Conservation (phyloP, 2,329 filamentous ascomycete species). For the Xylaria sp. region DNA sequence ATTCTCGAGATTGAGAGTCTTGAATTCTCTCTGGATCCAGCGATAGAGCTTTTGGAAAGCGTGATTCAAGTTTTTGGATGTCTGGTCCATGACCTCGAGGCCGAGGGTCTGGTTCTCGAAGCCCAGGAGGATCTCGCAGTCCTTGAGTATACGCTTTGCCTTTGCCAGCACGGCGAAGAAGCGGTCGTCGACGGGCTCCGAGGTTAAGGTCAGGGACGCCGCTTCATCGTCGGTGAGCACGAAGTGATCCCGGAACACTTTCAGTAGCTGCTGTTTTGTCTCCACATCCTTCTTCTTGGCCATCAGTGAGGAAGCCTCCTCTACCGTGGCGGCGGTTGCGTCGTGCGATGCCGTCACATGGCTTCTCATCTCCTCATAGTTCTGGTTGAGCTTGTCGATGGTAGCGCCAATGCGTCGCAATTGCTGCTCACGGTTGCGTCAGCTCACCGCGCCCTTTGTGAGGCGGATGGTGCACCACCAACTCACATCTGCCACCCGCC, state of each 20-base stretch:
- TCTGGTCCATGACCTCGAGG: conserved; percentile 90
- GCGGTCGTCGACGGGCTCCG: conserved; percentile 83
- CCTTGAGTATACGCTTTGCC: conserved; percentile 86
- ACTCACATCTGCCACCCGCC: conserved; percentile 77
- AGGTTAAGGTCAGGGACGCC: conserved; percentile 77
- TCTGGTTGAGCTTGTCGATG: conserved; percentile 80
- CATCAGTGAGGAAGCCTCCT: conserved; percentile 80
- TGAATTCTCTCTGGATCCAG: conserved; percentile 95
- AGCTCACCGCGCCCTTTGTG: conserved; percentile 13
- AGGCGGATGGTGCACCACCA: conserved; percentile 16
- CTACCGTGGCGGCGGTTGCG: conserved; percentile 78
- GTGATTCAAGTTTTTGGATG: conserved; percentile 84
- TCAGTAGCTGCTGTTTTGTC: conserved; percentile 80
- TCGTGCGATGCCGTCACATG: conserved; percentile 80
- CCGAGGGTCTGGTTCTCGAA: conserved; percentile 90
- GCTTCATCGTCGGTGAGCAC: conserved; percentile 84
- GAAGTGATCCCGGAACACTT: conserved; percentile 84
- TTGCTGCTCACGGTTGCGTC: conserved; percentile 65
- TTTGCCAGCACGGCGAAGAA: conserved; percentile 84
- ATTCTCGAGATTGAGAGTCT: conserved; percentile 90
- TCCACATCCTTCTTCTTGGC: conserved; percentile 78
- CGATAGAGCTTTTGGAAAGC: conserved; percentile 96
- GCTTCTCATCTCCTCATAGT: conserved; percentile 81
- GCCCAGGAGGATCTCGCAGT: conserved; percentile 89
- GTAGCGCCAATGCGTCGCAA: conserved; percentile 83